Conservation (phyloP, 2,329 filamentous ascomycete species). For the Penicillium sp. region DNA sequence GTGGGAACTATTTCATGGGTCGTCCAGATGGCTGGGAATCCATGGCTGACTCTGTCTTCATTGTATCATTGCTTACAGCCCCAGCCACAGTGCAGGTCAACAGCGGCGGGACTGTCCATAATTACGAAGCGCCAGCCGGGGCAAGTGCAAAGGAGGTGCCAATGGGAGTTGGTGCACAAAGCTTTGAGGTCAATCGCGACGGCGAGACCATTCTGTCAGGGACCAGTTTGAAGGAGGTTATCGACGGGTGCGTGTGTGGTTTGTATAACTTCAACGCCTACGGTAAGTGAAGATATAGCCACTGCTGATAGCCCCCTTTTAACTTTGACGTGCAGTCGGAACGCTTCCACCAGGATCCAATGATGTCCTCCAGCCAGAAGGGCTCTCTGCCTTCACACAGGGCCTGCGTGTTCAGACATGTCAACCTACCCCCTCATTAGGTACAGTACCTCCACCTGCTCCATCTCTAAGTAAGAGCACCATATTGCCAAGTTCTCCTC, state of each 20-base stretch:
- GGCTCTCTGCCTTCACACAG: constrained; percentile 20
- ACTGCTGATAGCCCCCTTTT: not conserved
- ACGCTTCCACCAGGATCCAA: constrained; percentile 19
- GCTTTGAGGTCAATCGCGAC: constrained; percentile 44
- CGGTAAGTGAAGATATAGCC: constrained; percentile 5
- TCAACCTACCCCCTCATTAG: constrained; percentile 23
- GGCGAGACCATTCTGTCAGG: constrained; percentile 31
- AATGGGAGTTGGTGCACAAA: constrained; percentile 46
- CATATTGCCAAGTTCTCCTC: not conserved
- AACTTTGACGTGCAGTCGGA: constrained; percentile 15
- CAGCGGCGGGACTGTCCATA: constrained; percentile 11
- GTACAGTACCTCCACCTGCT: constrained; percentile 12
- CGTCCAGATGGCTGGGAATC: constrained; percentile 52
- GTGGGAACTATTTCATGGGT: constrained; percentile 53
- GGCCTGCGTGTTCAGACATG: constrained; percentile 23
- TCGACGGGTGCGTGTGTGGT: constrained; percentile 19
- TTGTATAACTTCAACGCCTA: constrained; percentile 47
- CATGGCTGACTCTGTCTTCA: constrained; percentile 52
- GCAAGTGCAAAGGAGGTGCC: constrained; percentile 42
- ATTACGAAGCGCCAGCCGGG: constrained; percentile 39
- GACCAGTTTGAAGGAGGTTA: constrained; percentile 18
- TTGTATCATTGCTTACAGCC: constrained; percentile 50
- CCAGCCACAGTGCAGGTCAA: constrained; percentile 45
- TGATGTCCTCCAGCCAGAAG: constrained; percentile 21
- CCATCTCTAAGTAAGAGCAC: not conserved